Evolutionary conservation across 2,329 filamentous ascomycete species (phyloP), one percentile per base, ranked within the genome.

Genomic region (Exophiala bonariae): DNA sequence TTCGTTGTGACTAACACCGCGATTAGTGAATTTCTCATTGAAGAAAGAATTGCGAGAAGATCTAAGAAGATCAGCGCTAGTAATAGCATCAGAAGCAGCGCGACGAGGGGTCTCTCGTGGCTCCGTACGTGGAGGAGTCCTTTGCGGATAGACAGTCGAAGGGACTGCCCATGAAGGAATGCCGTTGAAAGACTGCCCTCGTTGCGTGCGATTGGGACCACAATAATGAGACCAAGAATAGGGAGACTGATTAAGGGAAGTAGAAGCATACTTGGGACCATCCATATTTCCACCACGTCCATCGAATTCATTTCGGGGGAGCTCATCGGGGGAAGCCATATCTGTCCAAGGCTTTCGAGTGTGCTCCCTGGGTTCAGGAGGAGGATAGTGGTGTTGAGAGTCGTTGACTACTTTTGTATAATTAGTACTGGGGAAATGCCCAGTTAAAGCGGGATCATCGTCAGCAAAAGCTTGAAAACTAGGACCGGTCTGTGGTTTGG

Each of bases 141-240:
- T 47, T 36, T 49, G 52, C 9, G 54, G 59, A 19, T 57, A 50
- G 30, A 61, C 56, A 54, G 51, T 59, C 16, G 55, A 58, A 26
- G 59, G 59, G 33, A 61, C 52, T 39, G 59, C 57, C 60, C 57
- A 62, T 10, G 50, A 38, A n/a, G 59, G 58, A 31, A 57, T 33
- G 28, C 49, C 48, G 40, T 59, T 53, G 42, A 54, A 46, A 18
- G 47, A 49, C n/a, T 16, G 22, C 13, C 43, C 43, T 40, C 44
- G 44, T 9, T 28, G 37, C 16, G 47, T n/a, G 26, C 31, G 31
- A 33, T 30, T 31, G 20, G 9, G 11, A n/a, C 35, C 35, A 19
- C 39, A 33, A 23, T 26, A 39, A 33, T 43, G 28, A 17, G 37
- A 45, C 49, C 49, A 52, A 7, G 46, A 30, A 14, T 41, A 39